Conservation (phyloP, 495 filamentous ascomycete species). For the Tetracladium marchalianum region DNA sequence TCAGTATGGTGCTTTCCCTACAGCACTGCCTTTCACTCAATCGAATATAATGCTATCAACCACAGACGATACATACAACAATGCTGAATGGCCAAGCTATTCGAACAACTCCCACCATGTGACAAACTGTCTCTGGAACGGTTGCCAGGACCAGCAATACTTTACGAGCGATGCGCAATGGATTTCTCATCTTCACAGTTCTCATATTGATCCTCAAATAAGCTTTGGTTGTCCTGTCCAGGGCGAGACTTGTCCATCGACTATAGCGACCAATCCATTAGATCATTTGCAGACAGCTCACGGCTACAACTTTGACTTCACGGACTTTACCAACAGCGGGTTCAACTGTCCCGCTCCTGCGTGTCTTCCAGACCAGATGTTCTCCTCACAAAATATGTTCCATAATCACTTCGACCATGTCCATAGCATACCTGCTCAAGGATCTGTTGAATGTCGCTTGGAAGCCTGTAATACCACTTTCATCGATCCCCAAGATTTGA, state of each 20-base stretch:
- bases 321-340: background rate
- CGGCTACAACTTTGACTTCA: slow-evolving; percentile 8
- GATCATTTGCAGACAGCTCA: slow-evolving; percentile 14
- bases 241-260: slow-evolving; percentile 4
- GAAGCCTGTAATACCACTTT: slow-evolving; percentile 9
- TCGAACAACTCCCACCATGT: background rate
- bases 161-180: slow-evolving; percentile 4
- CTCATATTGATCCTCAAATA: slow-evolving; percentile 16
- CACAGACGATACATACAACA: background rate
- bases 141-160: slow-evolving; percentile 1
- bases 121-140: slow-evolving; percentile 13
- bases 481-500: slow-evolving; percentile 6
- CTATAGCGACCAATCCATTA: slow-evolving; percentile 9
- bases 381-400: slow-evolving; percentile 9
- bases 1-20: background rate
- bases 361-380: slow-evolving; percentile 6
- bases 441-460: slow-evolving; percentile 8
- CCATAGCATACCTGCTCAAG: slow-evolving; percentile 10
- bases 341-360: slow-evolving; percentile 13
- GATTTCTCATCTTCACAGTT: slow-evolving; percentile 12
- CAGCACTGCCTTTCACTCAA: background rate
- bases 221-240: slow-evolving; percentile 12
- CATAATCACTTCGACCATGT: slow-evolving; percentile 15
- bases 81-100: slow-evolving; percentile 2
- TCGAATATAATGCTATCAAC: background rate